Base-by-base conservation (phyloP, 2,329 filamentous ascomycete species). In the Alternaria brassicae region DNA sequence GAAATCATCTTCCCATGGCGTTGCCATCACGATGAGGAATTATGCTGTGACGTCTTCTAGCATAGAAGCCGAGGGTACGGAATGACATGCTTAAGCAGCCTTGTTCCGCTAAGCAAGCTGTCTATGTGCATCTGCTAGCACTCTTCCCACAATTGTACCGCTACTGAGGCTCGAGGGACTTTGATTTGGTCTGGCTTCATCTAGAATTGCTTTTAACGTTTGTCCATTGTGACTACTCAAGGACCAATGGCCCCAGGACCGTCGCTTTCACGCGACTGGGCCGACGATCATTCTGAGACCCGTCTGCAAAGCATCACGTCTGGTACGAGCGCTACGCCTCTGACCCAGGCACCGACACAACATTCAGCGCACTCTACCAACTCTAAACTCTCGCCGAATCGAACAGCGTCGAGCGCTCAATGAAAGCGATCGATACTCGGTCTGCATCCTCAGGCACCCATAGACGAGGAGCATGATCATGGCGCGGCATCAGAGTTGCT, bases 401-500 rank as follows among this genome's bases (percentile, higher is more conserved):
- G 63, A 28, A 72, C 64, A 23, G 74, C 72, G 0, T 64, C 63
- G 1, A 72, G 61, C 30, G 63, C 69, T 3, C 67, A 61, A 17
- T 62, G 58, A 34, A 72, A 69, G 23, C 68, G 70, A 15, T 70
- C 69, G 8, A 47, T 63, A 17, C 62, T 74, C 3, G 80, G 80
- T 8, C 71, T 81, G 1, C 74, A 80, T 55, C 79, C 80, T 1
- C 65, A 69, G 6, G 78, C 78, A 5, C 80, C 79, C 0, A 74
- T 81, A 5, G 62, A 74, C n/a, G 76, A 80, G 65, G 77, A 80
- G 28, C 76, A 81, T 59, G 77, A 80, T 48, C 63, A 68, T 2
- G 72, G 76, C 1, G 65, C 71, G 39, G 73, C 77, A 17, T 72
- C 75, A 6, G 66, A 77, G 30, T 59, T 80, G 19, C 58, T 75